Conservation (phyloP, 495 filamentous ascomycete species). For the Pseudoneurospora amorphoporcata region DNA sequence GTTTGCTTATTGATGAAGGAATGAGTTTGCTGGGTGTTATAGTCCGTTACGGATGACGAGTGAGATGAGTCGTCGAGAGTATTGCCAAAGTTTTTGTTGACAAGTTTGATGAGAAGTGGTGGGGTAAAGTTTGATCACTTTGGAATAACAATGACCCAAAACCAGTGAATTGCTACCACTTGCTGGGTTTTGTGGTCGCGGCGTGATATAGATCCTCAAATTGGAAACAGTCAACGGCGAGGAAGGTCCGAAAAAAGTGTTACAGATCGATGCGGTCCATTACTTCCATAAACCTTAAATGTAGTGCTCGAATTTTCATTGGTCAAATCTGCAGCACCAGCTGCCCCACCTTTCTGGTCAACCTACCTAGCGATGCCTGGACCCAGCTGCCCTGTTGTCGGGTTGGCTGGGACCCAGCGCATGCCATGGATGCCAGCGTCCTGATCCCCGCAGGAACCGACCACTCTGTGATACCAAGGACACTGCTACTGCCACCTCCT, state of each 20-base stretch:
- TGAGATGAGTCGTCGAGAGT: background rate
- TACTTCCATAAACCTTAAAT: background rate
- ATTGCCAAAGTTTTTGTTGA: background rate
- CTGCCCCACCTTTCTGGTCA: background rate
- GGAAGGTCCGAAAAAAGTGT: background rate
- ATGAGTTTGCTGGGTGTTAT: background rate
- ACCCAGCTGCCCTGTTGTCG: background rate
- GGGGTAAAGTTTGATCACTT: background rate
- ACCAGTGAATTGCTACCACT: background rate
- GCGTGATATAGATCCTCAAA: background rate
- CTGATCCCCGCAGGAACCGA: slow-evolving; percentile 15
- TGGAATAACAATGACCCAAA: background rate
- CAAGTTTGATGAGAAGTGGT: background rate
- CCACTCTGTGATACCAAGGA: slow-evolving; percentile 6
- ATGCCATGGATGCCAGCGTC: background rate
- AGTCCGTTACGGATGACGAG: background rate
- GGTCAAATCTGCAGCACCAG: background rate
- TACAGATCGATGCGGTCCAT: background rate
- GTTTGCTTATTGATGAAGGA: slow-evolving; percentile 5
- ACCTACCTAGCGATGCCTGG: background rate
- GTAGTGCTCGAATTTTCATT: background rate
- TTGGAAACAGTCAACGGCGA: background rate
- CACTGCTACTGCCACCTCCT: background rate
- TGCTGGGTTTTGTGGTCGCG: background rate
- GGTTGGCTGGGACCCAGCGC: background rate